A percentile compares a stretch with the other conserved stretches of the same genome.
Conservation (phyloP, 139 green algal species). For the Desmodesmus armatus region DNA sequence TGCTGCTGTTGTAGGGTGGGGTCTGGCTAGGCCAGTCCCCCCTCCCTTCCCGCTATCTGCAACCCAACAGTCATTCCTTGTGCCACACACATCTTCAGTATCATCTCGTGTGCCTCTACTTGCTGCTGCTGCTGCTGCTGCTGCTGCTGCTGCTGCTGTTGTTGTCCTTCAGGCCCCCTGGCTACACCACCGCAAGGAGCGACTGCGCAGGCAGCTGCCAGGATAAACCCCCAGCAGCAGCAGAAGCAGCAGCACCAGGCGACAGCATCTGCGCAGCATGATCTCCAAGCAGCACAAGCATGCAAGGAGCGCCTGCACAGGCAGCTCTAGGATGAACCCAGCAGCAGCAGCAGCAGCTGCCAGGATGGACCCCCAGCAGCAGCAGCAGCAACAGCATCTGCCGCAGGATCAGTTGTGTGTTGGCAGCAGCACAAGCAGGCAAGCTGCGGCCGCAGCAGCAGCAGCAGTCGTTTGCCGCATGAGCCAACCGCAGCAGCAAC, state of each 20-base stretch:
- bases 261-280: neutral
- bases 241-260: neutral
- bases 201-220: conserved; percentile 3
- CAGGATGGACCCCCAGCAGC: neutral
- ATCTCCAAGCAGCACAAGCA: neutral
- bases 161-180: too few species aligned
- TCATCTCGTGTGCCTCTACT: too few species aligned
- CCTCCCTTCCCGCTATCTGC: too few species aligned
- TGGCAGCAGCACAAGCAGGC: neutral
- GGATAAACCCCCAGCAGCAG: neutral
- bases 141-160: too few species aligned
- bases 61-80: too few species aligned
- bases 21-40: too few species aligned
- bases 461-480: too few species aligned
- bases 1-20: too few species aligned
- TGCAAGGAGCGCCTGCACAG: too few species aligned
- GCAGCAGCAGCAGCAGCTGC: neutral
- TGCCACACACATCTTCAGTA: too few species aligned
- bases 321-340: neutral
- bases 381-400: neutral
- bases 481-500: too few species aligned
- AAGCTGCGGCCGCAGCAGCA: neutral
- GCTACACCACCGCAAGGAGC: neutral
- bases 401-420: neutral
- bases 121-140: too few species aligned